Conservation (phyloP, 441 rosid genomes). For the Bruguiera hainesii region DNA sequence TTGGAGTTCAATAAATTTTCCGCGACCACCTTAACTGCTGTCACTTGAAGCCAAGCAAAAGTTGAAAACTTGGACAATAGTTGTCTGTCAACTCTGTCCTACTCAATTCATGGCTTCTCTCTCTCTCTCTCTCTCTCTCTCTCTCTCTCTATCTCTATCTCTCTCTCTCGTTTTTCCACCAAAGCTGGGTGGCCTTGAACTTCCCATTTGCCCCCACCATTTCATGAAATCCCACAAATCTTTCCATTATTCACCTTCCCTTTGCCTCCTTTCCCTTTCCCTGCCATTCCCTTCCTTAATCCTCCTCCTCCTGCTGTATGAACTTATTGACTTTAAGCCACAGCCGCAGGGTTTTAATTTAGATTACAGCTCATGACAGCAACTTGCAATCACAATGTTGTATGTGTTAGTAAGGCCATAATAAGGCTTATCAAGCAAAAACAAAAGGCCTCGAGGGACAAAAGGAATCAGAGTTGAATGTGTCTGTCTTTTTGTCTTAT, state of each 20-base stretch:
- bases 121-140: too few relatives aligned
- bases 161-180: not conserved
- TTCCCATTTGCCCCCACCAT: not conserved
- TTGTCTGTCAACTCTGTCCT: too few relatives aligned
- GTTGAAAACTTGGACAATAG: not conserved
- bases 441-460: too few relatives aligned
- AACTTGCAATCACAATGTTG: too few relatives aligned
- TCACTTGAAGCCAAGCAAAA: not conserved
- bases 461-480: too few relatives aligned
- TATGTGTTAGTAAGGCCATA: too few relatives aligned
- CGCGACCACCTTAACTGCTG: not conserved
- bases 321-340: not conserved
- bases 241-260: constrained; percentile 15
- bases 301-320: constrained; percentile 7
- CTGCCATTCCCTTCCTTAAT: constrained; percentile 11
- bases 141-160: too few relatives aligned
- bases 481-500: too few relatives aligned
- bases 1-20: not conserved
- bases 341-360: not conserved
- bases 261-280: constrained; percentile 13
- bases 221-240: not conserved
- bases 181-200: too few relatives aligned
- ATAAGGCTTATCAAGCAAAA: too few relatives aligned
- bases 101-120: too few relatives aligned
- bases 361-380: too few relatives aligned